Percentiles rank a stretch among this genome's conserved stretches.
Evolutionary conservation across 176 grass and related monocot genomes (phyloP).

Genomic region (Rhynchospora pubera): DNA sequence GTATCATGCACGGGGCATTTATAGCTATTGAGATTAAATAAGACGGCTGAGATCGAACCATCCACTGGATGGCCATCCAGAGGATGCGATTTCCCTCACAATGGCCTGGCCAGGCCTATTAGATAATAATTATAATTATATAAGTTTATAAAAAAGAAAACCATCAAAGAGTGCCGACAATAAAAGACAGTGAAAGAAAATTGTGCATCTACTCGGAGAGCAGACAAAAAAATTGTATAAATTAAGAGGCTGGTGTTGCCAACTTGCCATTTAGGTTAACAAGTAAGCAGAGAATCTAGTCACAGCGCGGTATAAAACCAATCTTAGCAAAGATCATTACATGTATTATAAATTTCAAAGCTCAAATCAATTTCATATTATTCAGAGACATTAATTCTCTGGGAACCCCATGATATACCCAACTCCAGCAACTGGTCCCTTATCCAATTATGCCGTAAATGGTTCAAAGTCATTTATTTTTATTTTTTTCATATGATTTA

Average conservation of each 20-base stretch:
- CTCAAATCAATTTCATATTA: not conserved
- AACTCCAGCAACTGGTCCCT: not conserved
- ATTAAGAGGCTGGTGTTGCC: not conserved
- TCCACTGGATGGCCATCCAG: no score
- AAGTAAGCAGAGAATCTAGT: not conserved
- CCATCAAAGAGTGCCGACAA: not conserved
- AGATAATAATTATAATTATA: not conserved
- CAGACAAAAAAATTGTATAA: not conserved
- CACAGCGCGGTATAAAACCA: not conserved
- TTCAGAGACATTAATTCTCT: not conserved
- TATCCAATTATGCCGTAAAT: not conserved
- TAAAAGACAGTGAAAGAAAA: not conserved
- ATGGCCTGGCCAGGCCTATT: not conserved
- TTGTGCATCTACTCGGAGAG: not conserved
- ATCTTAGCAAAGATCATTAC: not conserved
- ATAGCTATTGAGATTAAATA: no score
- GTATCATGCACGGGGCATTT: no score
- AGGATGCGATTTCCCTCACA: no score
- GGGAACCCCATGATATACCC: not conserved
- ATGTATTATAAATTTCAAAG: not conserved
- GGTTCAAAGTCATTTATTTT: not conserved
- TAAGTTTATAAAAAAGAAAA: not conserved
- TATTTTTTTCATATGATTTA: no score
- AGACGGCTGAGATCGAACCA: no score
- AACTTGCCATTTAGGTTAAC: not conserved